Percentiles rank a stretch among this genome's conserved stretches.
Conservation (phyloP, 83 land plant genomes). For the Larix sibirica region DNA sequence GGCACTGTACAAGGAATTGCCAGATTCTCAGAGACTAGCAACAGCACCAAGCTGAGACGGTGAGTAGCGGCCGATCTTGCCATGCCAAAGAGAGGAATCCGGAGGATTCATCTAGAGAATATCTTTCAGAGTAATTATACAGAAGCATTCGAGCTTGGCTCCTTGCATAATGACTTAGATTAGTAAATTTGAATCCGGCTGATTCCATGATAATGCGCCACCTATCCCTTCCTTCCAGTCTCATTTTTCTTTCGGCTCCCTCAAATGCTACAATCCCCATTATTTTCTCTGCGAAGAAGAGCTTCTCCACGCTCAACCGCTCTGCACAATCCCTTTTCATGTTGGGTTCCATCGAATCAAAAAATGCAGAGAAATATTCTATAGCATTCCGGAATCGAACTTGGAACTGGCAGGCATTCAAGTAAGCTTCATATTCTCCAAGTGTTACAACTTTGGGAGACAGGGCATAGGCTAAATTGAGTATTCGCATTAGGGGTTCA, state of each 20-base stretch:
- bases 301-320: slow-evolving; percentile 52
- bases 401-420: slow-evolving; percentile 45
- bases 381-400: slow-evolving; percentile 53
- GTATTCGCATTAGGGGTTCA: slow-evolving; percentile 23
- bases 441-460: slow-evolving; percentile 62
- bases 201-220: slow-evolving; percentile 60
- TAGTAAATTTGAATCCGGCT: slow-evolving; percentile 36
- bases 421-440: slow-evolving; percentile 64
- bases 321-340: slow-evolving; percentile 52
- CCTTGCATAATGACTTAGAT: slow-evolving; percentile 60
- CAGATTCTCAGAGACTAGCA: background rate
- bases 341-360: slow-evolving; percentile 73
- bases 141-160: slow-evolving; percentile 74
- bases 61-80: slow-evolving; percentile 48
- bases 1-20: slow-evolving; percentile 2
- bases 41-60: slow-evolving; percentile 69
- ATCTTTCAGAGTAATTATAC: slow-evolving; percentile 56
- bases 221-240: slow-evolving; percentile 49
- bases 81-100: slow-evolving; percentile 62
- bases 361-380: slow-evolving; percentile 54
- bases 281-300: slow-evolving; percentile 51
- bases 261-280: slow-evolving; percentile 37
- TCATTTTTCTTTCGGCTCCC: slow-evolving; percentile 24
- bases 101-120: slow-evolving; percentile 38
- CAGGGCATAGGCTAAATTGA: slow-evolving; percentile 52